Evolutionary conservation across 2,329 filamentous ascomycete species (phyloP).

Genomic region (Stagonosporopsis vannaccii): DNA sequence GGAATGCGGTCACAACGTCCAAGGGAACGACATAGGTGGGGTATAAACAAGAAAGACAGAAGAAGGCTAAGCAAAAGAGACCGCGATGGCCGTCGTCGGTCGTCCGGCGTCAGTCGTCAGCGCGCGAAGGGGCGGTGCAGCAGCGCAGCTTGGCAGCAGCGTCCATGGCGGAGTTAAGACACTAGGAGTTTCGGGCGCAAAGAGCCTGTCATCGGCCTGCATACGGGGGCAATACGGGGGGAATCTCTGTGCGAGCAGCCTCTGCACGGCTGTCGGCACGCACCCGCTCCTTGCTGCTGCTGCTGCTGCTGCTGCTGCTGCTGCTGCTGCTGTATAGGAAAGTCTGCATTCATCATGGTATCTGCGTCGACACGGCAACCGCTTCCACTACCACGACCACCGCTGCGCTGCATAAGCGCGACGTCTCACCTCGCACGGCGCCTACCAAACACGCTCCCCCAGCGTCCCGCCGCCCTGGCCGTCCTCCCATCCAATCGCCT

Average conservation of each 20-base stretch:
- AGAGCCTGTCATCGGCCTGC: slow-evolving; percentile 4
- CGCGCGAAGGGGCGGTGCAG: slow-evolving; percentile 22
- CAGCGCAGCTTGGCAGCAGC: slow-evolving; percentile 4
- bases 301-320: too few species aligned
- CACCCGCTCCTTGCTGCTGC: background rate
- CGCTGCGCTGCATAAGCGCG: background rate
- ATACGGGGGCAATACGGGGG: slow-evolving; percentile 8
- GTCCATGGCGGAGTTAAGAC: slow-evolving; percentile 9
- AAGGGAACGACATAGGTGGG: slow-evolving; percentile 45
- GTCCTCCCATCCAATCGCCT: slow-evolving; percentile 6
- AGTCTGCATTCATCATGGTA: slow-evolving; percentile 6
- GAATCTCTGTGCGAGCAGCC: background rate
- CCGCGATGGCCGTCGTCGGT: slow-evolving; percentile 20
- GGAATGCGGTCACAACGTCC: background rate
- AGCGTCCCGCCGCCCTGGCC: background rate
- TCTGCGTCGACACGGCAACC: slow-evolving; percentile 10
- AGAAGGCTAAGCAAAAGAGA: slow-evolving; percentile 16
- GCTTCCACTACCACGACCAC: slow-evolving; percentile 1
- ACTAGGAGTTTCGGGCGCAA: slow-evolving; percentile 16
- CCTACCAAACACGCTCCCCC: background rate
- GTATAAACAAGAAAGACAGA: slow-evolving; percentile 13
- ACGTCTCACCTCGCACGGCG: slow-evolving; percentile 11
- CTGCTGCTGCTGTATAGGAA: too few species aligned
- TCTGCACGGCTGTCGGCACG: background rate
- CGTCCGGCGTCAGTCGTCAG: slow-evolving; percentile 27